Percentiles rank a stretch among this genome's conserved stretches.
These are phyloP conservation scores for Pichia rugopelliculosa DNA, from an alignment of 805 yeast species.

Conservation along the genomic window DNA sequence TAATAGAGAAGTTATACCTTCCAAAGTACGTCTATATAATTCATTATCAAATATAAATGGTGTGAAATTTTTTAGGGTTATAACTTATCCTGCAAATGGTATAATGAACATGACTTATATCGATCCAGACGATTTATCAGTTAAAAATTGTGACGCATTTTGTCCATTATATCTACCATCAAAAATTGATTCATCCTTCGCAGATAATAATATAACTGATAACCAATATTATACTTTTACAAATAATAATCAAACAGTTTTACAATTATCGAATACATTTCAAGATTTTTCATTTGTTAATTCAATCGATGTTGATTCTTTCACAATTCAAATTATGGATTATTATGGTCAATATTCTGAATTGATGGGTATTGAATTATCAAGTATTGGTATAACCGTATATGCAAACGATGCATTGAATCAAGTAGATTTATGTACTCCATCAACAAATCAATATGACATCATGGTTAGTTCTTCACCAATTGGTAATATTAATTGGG, in stretches of 20 bases:
- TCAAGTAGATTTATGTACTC: conserved; percentile 6
- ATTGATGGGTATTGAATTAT: conserved; percentile 66
- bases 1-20: conserved; percentile 52
- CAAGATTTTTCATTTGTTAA: conserved; percentile 83
- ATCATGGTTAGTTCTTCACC: conserved; percentile 7
- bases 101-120: conserved; percentile 87
- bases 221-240: conserved; percentile 11
- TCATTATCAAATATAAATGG: conserved; percentile 39
- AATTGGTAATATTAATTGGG: conserved; percentile 22
- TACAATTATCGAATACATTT: conserved; percentile 30
- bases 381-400: conserved; percentile 48
- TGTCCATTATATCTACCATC: conserved; percentile 59
- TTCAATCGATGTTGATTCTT: conserved; percentile 46
- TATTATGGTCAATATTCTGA: conserved; percentile 68
- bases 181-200: conserved; percentile 23
- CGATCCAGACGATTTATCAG: conserved; percentile 59
- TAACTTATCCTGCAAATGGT: conserved; percentile 73
- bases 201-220: conserved; percentile 1
- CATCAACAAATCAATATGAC: conserved; percentile 1
- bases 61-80: conserved; percentile 58
- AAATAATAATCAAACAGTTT: conserved; percentile 15
- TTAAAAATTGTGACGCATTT: conserved; percentile 72
- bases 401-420: conserved; percentile 74
- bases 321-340: conserved; percentile 56
- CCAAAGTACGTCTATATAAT: conserved; percentile 66